Conservation (phyloP, 345 rosid species). For the Heritiera fomes region DNA sequence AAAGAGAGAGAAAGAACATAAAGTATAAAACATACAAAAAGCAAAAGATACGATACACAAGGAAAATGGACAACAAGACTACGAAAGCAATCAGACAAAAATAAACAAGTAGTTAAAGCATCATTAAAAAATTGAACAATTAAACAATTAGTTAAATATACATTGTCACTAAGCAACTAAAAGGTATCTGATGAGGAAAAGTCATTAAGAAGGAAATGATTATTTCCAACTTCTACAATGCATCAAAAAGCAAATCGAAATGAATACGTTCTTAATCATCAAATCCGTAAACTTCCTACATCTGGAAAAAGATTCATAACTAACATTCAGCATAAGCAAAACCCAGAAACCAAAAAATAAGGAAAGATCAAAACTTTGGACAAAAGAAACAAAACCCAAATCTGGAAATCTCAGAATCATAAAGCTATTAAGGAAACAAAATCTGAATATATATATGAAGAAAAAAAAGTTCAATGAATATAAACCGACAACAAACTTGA, state of each 20-base stretch:
- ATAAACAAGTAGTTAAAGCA: slow-evolving; percentile 22
- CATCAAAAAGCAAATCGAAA: slow-evolving; percentile 2
- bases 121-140: slow-evolving; percentile 20
- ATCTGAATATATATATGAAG: background rate
- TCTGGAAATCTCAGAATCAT: slow-evolving; percentile 3
- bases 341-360: background rate
- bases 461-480: background rate
- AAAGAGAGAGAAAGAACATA: slow-evolving; percentile 5
- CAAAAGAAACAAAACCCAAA: slow-evolving; percentile 14
- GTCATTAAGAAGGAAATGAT: background rate
- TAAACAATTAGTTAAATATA: slow-evolving; percentile 6
- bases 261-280: background rate
- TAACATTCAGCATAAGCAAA: background rate
- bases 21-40: slow-evolving; percentile 9
- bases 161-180: slow-evolving; percentile 8
- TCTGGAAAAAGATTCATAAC: background rate
- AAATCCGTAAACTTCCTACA: background rate
- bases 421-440: background rate
- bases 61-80: slow-evolving; percentile 26
- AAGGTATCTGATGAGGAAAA: slow-evolving; percentile 17
- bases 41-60: slow-evolving; percentile 29
- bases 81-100: slow-evolving; percentile 23
- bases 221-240: background rate
- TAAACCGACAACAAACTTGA: background rate
- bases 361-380: slow-evolving; percentile 15